phyloP scores from a whole-genome alignment of 768 basidiomycete species.

The Mycena albidolilacea region DNA sequence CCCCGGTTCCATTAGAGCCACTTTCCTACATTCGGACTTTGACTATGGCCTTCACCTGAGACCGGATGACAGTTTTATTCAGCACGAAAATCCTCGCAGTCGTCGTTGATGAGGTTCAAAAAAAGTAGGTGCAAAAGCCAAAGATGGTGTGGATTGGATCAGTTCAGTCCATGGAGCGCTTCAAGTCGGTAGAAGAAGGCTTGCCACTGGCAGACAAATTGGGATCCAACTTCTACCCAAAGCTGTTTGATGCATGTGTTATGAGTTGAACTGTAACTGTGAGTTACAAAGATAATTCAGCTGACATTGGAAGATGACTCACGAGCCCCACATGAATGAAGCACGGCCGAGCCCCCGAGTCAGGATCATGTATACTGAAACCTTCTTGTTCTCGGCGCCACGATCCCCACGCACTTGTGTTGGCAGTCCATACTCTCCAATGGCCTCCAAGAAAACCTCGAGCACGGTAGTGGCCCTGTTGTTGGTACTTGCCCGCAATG shows the following conservation, averaged over 20 bases:
- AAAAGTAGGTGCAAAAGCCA: constrained; percentile 31
- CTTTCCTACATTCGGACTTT: constrained; percentile 15
- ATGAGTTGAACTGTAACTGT: constrained; percentile 5
- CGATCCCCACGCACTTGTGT: constrained; percentile 43
- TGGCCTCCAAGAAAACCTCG: constrained; percentile 14
- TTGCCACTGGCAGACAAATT: constrained; percentile 25
- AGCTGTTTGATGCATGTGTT: constrained; percentile 27
- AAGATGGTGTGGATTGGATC: constrained; percentile 8
- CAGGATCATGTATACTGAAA: constrained; percentile 46
- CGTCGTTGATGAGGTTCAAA: constrained; percentile 21
- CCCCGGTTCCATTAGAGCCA: neutral
- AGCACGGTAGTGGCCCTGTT: constrained; percentile 31
- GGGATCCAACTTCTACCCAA: constrained; percentile 30
- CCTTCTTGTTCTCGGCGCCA: constrained; percentile 46
- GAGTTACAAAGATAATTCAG: neutral
- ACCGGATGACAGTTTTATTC: constrained; percentile 40
- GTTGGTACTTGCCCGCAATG: constrained; percentile 33
- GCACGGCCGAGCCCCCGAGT: constrained; percentile 38
- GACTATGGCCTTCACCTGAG: constrained; percentile 35
- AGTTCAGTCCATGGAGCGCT: constrained; percentile 8
- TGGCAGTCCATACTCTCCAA: constrained; percentile 33
- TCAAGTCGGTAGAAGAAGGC: constrained; percentile 30
- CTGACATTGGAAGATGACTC: constrained; percentile 32
- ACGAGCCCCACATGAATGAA: too few species aligned
- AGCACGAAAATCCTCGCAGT: constrained; percentile 33